phyloP scores from a whole-genome alignment of 1,284 basidiomycete genomes.

The Vanrija pseudolonga region DNA sequence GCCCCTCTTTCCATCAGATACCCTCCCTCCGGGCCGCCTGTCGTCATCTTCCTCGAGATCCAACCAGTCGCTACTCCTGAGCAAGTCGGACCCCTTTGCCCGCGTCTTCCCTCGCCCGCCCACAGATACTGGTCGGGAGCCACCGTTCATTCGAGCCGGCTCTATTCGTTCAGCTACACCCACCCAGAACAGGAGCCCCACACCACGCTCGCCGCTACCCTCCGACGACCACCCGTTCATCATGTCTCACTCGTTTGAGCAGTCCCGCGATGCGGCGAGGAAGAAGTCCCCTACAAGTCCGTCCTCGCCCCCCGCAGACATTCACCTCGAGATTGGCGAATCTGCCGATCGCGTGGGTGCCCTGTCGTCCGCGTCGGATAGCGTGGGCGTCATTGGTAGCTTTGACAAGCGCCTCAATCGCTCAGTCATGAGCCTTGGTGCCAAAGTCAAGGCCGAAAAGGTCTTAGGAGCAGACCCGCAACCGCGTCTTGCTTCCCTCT shows the following conservation, averaged over 20 bases:
- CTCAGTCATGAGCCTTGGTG: constrained; percentile 15
- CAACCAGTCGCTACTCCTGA: too few species aligned
- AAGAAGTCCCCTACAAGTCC: background rate
- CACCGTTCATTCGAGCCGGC: constrained; percentile 13
- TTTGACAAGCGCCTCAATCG: constrained; percentile 18
- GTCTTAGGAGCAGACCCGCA: constrained; percentile 30
- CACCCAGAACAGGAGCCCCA: constrained; percentile 1
- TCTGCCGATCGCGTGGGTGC: constrained; percentile 11
- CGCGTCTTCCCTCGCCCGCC: too few species aligned
- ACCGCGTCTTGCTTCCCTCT: constrained; percentile 50
- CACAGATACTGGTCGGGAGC: background rate
- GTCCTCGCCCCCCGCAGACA: background rate
- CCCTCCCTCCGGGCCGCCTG: too few species aligned
- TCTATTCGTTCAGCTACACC: constrained; percentile 12
- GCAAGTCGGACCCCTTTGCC: too few species aligned
- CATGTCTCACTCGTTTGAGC: too few species aligned
- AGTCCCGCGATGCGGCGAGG: background rate
- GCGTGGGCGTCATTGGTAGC: constrained; percentile 15
- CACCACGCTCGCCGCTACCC: background rate
- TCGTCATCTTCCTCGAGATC: too few species aligned
- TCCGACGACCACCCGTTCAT: too few species aligned
- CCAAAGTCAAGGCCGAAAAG: constrained; percentile 33
- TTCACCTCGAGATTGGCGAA: constrained; percentile 4
- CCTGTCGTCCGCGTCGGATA: background rate
- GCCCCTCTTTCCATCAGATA: too few species aligned